phyloP scores from a whole-genome alignment of 768 basidiomycete species.

The Cystofilobasidium macerans region DNA sequence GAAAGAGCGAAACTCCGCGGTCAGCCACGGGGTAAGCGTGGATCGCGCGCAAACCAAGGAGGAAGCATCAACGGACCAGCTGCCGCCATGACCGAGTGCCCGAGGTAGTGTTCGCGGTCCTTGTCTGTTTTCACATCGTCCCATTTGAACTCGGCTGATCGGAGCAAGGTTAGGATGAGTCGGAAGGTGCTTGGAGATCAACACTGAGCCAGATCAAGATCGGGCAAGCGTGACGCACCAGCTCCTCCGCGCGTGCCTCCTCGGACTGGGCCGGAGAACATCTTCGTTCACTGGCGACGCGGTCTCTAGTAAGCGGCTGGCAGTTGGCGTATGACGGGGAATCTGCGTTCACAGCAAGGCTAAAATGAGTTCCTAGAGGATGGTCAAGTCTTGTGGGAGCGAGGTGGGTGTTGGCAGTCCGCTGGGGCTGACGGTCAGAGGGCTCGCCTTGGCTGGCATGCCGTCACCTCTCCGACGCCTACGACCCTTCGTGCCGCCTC shows the following conservation, averaged over 20 bases:
- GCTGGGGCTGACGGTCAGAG: no score
- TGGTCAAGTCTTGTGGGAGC: no score
- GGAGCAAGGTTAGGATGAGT: background rate
- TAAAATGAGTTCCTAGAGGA: no score
- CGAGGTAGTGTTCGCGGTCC: constrained; percentile 25
- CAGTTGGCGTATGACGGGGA: no score
- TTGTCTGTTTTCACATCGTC: constrained; percentile 21
- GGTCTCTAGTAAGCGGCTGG: background rate
- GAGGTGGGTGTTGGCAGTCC: no score
- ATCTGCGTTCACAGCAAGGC: no score
- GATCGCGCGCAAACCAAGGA: background rate
- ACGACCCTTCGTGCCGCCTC: background rate
- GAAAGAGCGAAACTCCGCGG: background rate
- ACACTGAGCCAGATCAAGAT: no score
- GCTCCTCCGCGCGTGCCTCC: constrained; percentile 20
- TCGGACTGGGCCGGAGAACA: background rate
- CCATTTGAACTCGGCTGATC: constrained; percentile 25
- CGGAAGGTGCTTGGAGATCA: no score
- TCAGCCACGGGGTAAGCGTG: background rate
- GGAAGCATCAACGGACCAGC: constrained; percentile 15
- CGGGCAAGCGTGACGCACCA: no score
- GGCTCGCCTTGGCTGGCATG: no score
- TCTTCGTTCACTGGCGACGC: no score
- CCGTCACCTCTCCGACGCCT: background rate
- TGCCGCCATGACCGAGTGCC: constrained; percentile 23